Evolutionary conservation across 768 basidiomycete species (phyloP), one percentile per base, ranked within the genome.

Genomic region (Exidia glandulosa): DNA sequence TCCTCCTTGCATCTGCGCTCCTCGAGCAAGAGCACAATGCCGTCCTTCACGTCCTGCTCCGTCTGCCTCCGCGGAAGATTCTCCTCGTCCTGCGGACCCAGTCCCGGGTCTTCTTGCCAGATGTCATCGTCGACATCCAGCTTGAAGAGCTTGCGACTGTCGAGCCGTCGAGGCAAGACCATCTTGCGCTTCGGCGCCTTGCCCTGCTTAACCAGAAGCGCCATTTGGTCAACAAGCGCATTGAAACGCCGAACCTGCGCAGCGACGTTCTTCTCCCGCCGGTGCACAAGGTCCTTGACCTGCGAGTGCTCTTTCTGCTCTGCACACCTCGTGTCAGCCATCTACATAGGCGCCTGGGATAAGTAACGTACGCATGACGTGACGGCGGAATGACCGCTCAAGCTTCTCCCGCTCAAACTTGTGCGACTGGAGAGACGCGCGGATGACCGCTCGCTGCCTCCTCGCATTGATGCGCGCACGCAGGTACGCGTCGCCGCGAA

Each of bases 31-130:
- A 27, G 12, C 6, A 29, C 16, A 7, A 54, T 29, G 25, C 27
- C 50, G 30, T 25, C 16, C 30, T 54, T 5, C 23, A 54, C 30
- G 25, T 27, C 25, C 25, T 54, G 16, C 5, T 54, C 50, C 12
- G 25, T 12, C 23, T 27, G 50, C 23, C 25, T 27, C 23, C 50
- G 50, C 6, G 50, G 50, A 12, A 54, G 50, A 25, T n/a, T n/a
- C n/a, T 31, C 23, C 30, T 54, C 50, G 50, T 54, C 50, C 50
- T 54, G 50, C 16, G 50, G 50, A 13, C 50, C 50, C 5, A 54
- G 50, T 3, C 50, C 50, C 5, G 50, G 50, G 25, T 48, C 59
- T 19, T 59, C 59, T 23, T 59, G 48, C 59, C 59, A 59, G 14
- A 59, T 45, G 6, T 6, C n/a, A 31, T 55, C 32, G 47, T 52